Conservation (phyloP, 1,284 basidiomycete species). For the Somion occarium region DNA sequence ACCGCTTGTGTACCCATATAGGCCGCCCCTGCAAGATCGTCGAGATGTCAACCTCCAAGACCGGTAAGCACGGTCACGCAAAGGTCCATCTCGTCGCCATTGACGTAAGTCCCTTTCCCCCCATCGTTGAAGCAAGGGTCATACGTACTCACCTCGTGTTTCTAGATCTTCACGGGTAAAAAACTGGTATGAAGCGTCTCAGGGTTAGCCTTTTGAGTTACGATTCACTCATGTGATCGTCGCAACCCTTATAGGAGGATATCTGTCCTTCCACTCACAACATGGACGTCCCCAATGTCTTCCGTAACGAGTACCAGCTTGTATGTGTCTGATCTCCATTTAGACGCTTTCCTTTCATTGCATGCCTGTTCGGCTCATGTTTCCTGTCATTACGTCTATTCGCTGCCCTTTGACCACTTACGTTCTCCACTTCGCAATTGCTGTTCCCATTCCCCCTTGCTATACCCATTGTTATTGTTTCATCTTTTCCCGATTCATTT, state of each 20-base stretch:
- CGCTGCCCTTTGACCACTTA: background rate
- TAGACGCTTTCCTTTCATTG: background rate
- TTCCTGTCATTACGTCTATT: background rate
- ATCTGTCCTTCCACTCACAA: slow-evolving; percentile 98
- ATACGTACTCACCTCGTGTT: background rate
- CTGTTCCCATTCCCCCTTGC: no score
- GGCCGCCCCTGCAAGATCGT: slow-evolving; percentile 98
- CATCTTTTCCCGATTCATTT: background rate
- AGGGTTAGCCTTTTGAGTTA: no score
- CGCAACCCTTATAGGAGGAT: slow-evolving; percentile 72
- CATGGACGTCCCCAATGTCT: slow-evolving; percentile 98
- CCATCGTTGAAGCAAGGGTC: no score
- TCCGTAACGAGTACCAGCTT: slow-evolving; percentile 89
- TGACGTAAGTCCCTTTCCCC: slow-evolving; percentile 63
- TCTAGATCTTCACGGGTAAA: slow-evolving; percentile 92
- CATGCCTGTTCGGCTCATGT: background rate
- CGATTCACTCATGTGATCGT: slow-evolving; percentile 13
- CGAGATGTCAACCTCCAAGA: slow-evolving; percentile 99
- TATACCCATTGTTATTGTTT: no score
- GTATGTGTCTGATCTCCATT: slow-evolving; percentile 38
- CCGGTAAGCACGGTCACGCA: slow-evolving; percentile 98
- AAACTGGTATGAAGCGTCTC: slow-evolving; percentile 80
- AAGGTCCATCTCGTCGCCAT: slow-evolving; percentile 98
- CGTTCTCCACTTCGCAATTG: background rate
- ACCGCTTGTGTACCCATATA: slow-evolving; percentile 20